Evolutionary conservation across 768 basidiomycete genomes (phyloP), one percentile per base, ranked within the genome.

Genomic region (Peribolospora baueri): DNA sequence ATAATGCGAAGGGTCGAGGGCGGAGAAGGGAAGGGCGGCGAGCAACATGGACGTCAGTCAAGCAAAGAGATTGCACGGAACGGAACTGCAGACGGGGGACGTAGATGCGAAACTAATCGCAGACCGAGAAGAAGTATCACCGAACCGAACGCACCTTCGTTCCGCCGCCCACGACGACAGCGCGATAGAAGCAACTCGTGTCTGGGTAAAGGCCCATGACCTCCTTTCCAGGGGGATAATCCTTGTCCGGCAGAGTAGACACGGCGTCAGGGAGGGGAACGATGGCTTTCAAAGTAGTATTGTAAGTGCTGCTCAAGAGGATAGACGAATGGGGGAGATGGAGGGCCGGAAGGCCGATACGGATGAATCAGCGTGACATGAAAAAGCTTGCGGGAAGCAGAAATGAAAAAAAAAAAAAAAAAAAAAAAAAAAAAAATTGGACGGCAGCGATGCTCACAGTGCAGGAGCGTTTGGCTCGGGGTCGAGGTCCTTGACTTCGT

Each of bases 161-260:
- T 5, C 0, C n/a, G 0, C 57, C 57, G 0, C 50, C 45, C 0
- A 65, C 57, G 45, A 72, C 67, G 3, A 61, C 59, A 11, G 68
- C 70, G 3, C 62, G 61, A 58, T 72, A 72, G 60, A 72, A 70
- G 0, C 65, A 63, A 1, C 70, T 70, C 14, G 71, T 72, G 39
- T 70, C 70, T 9, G 71, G 71, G 48, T 71, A 72, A 13, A 69
- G 59, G 6, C 67, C 70, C 54, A 70, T 63, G 43, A 70, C 68
- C 14, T 57, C 52, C 0, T 65, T 61, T 2, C 63, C 63, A 5
- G 55, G 41, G 0, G 68, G 64, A 54, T 61, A 66, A 45, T 67
- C 65, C 40, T 65, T 61, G 41, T 59, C 56, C 0, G 70, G 70
- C 52, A 70, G 67, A 1, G 68, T 64, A 0, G 62, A 14, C 14